Percentiles rank a stretch among this genome's conserved stretches.
Evolutionary conservation across 2,329 filamentous ascomycete species (phyloP).

Genomic region (Diplodia scrobiculata): DNA sequence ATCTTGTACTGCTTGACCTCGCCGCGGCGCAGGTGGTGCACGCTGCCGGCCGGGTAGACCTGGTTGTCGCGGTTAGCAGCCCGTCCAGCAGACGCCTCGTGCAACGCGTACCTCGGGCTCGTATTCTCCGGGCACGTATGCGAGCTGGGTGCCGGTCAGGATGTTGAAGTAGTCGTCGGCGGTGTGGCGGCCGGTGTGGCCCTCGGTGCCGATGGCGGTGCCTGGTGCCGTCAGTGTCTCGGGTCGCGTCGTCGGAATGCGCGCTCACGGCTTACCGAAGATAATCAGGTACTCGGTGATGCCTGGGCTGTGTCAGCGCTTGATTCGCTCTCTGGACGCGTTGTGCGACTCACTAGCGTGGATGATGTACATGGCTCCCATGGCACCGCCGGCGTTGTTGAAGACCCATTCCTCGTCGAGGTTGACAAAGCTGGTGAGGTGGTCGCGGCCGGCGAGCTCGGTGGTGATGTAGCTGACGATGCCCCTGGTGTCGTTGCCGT

Average conservation of each 20-base stretch:
- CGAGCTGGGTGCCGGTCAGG: constrained; percentile 73
- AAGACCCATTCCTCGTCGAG: constrained; percentile 81
- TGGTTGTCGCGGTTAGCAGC: constrained; percentile 3
- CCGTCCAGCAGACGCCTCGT: background rate
- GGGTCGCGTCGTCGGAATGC: too few relatives aligned
- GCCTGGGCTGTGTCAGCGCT: constrained; percentile 46
- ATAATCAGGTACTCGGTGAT: constrained; percentile 89
- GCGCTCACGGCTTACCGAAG: constrained; percentile 56
- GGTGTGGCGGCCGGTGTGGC: constrained; percentile 84
- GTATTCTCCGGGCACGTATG: constrained; percentile 70
- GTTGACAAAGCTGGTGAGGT: constrained; percentile 59
- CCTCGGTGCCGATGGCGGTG: constrained; percentile 80
- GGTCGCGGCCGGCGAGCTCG: constrained; percentile 56
- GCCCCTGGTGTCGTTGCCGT: constrained; percentile 73
- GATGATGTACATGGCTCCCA: constrained; percentile 89
- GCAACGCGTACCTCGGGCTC: constrained; percentile 56
- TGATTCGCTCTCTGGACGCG: background rate
- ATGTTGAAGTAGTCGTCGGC: constrained; percentile 96
- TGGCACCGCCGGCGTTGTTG: constrained; percentile 88
- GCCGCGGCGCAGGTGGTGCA: constrained; percentile 73
- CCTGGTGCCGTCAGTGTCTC: constrained; percentile 40
- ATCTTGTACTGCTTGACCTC: constrained; percentile 81
- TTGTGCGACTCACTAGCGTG: constrained; percentile 67
- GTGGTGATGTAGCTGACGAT: constrained; percentile 70
- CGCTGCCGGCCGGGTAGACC: constrained; percentile 67